Evolutionary conservation across 345 rosid species (phyloP), one percentile per base, ranked within the genome.

Genomic region (Pugionium cornutum): DNA sequence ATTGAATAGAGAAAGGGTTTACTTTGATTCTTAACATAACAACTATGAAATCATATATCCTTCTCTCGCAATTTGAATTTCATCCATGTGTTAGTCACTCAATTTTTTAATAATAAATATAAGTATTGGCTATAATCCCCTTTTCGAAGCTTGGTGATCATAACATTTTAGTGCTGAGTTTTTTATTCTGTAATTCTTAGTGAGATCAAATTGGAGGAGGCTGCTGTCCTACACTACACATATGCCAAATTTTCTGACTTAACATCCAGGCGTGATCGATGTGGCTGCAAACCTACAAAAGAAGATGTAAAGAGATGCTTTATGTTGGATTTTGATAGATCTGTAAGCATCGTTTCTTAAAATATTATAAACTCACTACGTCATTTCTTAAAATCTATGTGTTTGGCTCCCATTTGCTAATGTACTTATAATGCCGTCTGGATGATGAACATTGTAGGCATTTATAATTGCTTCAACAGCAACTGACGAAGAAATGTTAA

Each of bases 261-360:
- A 78, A 94, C 96, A 65, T 86, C 97, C 34, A 84, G 99, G 66
- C 92, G 88, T 70, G 92, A 88, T 62, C 84, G 92, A 4, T 94
- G 99, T 79, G 96, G 95, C 74, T 94, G 99, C 87, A 94, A 94
- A 79, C 97, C 96, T 49, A 94, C 96, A 7, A 87, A 85, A 80
- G 99, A 88, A 68, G 97, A 87, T 63, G 95, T 94, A 52, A 94
- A 94, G 81, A 83, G 97, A 78, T 94, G 99, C 80, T 94, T 88
- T 78, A 94, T 91, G 96, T 77, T 90, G 85, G 97, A 94, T 64
- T 88, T 94, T 56, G 97, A 94, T 69, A 85, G 96, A 83, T 75
- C 91, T 70, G 97, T 94, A 74, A 83, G 97, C 81, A 58, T 64
- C 44, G 35, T 31, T 55, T 43, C 54, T 43, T 33, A 7, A 47